A percentile compares a stretch with the other conserved stretches of the same genome.
These are phyloP conservation scores for Gnaphalium uliginosum DNA, from an alignment of 129 eudicot genomes.

Conservation along the genomic window DNA sequence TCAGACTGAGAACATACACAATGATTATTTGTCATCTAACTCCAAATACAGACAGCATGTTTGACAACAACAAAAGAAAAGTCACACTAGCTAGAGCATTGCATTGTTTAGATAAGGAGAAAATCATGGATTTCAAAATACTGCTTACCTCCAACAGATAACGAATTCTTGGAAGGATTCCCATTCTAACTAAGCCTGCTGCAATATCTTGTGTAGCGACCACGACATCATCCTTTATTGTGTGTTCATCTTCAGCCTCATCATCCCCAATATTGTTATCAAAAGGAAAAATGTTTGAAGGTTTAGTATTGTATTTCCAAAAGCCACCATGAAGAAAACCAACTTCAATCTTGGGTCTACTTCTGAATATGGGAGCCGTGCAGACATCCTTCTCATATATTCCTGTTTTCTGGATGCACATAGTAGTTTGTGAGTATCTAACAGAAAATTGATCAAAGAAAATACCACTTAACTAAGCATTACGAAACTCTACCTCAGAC, in stretches of 20 bases:
- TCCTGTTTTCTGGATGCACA: constrained; percentile 59
- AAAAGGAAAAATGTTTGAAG: constrained; percentile 62
- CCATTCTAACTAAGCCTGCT: constrained; percentile 98
- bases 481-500: constrained; percentile 53
- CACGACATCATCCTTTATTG: constrained; percentile 89
- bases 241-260: constrained; percentile 63
- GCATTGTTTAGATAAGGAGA: not conserved
- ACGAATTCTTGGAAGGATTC: constrained; percentile 68
- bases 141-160: constrained; percentile 76
- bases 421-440: constrained; percentile 20
- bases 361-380: constrained; percentile 91
- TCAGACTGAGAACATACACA: constrained; percentile 53
- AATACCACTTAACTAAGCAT: not conserved
- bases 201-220: constrained; percentile 90
- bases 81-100: no score
- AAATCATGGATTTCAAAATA: not conserved
- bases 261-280: constrained; percentile 40
- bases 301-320: constrained; percentile 95
- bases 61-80: no score
- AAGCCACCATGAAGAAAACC: constrained; percentile 91
- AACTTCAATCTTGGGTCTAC: constrained; percentile 72
- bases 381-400: constrained; percentile 46
- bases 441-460: not conserved
- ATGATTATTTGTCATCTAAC: constrained; percentile 13
- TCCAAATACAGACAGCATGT: not conserved